Evolutionary conservation across 1,284 basidiomycete species (phyloP).

Genomic region (Cutaneotrichosporon mucoides): DNA sequence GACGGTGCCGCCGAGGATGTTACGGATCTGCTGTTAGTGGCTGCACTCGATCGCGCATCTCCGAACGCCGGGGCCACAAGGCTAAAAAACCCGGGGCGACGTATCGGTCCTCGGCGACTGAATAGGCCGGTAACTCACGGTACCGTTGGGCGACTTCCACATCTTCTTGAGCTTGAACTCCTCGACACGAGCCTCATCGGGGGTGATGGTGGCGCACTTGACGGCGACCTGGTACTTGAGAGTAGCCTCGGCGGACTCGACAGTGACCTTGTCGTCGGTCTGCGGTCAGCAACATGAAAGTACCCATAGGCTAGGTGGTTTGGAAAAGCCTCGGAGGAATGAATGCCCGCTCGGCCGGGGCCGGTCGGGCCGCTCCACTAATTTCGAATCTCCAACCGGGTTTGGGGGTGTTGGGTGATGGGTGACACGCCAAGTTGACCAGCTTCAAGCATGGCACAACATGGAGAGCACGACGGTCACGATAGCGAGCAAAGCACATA

Average conservation of each 20-base stretch:
- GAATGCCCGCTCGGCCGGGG: neutral
- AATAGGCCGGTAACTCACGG: slow-evolving; percentile 54
- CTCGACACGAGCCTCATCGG: slow-evolving; percentile 65
- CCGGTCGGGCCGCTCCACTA: slow-evolving; percentile 4
- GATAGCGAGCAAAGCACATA: no score
- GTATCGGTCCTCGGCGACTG: no score
- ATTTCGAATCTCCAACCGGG: slow-evolving; percentile 5
- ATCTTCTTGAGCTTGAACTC: slow-evolving; percentile 98
- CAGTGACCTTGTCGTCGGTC: slow-evolving; percentile 91
- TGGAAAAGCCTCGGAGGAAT: slow-evolving; percentile 17
- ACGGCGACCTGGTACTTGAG: slow-evolving; percentile 75
- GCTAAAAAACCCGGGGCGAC: no score
- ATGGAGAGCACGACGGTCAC: neutral
- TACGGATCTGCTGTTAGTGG: slow-evolving; percentile 65
- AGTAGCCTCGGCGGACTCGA: slow-evolving; percentile 90
- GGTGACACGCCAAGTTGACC: no score
- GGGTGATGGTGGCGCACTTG: slow-evolving; percentile 94
- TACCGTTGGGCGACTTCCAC: slow-evolving; percentile 95
- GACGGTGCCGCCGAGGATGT: slow-evolving; percentile 95
- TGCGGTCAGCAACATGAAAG: slow-evolving; percentile 36
- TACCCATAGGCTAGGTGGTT: neutral
- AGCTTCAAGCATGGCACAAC: no score
- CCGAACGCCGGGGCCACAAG: neutral
- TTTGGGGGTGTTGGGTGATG: neutral
- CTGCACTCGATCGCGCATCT: neutral